phyloP scores from a whole-genome alignment of 371 early-diverging fungal genomes.

The Mucor piriformis region DNA sequence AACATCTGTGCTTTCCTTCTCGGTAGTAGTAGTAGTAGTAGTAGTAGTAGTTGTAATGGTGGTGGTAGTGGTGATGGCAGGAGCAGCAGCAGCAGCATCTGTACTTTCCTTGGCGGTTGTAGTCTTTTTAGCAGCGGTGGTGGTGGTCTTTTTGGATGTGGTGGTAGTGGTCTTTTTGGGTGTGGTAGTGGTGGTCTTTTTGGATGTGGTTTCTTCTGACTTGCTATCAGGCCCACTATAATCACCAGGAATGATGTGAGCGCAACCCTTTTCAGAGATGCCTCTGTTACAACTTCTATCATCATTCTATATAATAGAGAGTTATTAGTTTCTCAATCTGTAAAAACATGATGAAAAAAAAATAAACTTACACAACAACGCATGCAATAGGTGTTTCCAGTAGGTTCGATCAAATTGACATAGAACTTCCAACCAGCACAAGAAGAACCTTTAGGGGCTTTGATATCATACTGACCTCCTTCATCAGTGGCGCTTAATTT shows the following conservation, averaged over 20 bases:
- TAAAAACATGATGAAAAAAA: not conserved
- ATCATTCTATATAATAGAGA: conserved; percentile 19
- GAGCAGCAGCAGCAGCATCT: no score
- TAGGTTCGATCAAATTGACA: conserved; percentile 58
- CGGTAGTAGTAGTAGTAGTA: not conserved
- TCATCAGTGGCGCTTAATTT: conserved; percentile 41
- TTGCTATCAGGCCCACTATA: conserved; percentile 48
- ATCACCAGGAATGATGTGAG: conserved; percentile 54
- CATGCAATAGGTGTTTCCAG: conserved; percentile 49
- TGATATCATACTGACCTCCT: conserved; percentile 58
- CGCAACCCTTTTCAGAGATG: conserved; percentile 57
- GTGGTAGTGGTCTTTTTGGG: not conserved
- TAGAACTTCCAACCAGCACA: conserved; percentile 54
- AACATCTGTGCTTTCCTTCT: no score
- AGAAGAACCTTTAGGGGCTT: conserved; percentile 47
- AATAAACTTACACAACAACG: conserved; percentile 55
- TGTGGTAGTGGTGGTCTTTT: not conserved
- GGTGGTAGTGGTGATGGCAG: conserved; percentile 23
- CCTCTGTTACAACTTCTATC: conserved; percentile 50
- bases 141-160: conserved; percentile 4
- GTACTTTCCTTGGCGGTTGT: no score
- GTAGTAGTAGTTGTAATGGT: conserved; percentile 25
- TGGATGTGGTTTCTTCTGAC: conserved; percentile 31
- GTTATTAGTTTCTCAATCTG: not conserved
- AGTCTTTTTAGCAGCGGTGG: not conserved